Percentiles rank a stretch among this genome's conserved stretches.
phyloP scores from a whole-genome alignment of 169 alveolate species.

The Babesia gibsoni region DNA sequence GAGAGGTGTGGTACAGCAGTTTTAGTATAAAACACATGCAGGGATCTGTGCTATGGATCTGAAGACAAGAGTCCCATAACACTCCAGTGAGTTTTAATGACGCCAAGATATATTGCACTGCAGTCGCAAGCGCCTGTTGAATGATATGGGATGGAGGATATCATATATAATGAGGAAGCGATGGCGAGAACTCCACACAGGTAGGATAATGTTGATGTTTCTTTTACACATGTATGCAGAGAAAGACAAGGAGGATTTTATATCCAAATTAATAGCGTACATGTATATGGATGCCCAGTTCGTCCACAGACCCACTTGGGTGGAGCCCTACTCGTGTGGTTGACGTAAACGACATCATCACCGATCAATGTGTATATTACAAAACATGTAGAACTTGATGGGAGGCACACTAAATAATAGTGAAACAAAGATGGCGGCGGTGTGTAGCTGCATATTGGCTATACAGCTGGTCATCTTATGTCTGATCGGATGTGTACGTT shows the following conservation, averaged over 20 bases:
- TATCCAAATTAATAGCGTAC: conserved; percentile 22
- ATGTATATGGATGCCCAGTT: conserved; percentile 59
- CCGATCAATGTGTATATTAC: background rate
- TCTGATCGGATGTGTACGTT: conserved; percentile 15
- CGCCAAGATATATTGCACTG: background rate
- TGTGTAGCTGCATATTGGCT: conserved; percentile 6
- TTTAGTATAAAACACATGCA: background rate
- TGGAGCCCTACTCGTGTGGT: background rate
- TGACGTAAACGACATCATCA: conserved; percentile 27
- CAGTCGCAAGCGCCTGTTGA: conserved; percentile 14
- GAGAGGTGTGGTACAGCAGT: conserved; percentile 6
- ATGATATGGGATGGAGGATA: conserved; percentile 48
- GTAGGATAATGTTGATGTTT: background rate
- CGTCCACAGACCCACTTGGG: conserved; percentile 35
- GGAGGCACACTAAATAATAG: too few species aligned
- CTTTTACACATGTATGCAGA: conserved; percentile 5
- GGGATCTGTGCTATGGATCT: conserved; percentile 7
- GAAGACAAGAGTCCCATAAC: conserved; percentile 9
- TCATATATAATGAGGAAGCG: background rate
- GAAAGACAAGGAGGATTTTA: background rate
- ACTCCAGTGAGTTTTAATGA: conserved; percentile 6
- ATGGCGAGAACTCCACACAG: conserved; percentile 20
- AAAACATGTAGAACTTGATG: background rate
- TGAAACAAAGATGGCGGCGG: too few species aligned
- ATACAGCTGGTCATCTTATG: background rate